phyloP scores from a whole-genome alignment of 108 stramenopile species.

The Seminavis robusta region DNA sequence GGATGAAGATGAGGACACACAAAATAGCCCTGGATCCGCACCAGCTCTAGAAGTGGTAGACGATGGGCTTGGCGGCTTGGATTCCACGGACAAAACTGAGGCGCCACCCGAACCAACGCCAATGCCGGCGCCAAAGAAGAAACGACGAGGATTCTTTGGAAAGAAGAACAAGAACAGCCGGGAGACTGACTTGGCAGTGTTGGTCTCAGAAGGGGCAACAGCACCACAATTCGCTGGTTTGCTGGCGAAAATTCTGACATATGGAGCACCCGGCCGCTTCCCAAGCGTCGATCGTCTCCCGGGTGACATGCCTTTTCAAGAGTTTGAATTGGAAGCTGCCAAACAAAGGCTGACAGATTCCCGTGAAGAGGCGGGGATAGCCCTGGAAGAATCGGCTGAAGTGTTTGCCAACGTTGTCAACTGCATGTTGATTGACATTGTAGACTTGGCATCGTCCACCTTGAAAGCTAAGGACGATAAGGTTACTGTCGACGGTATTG shows the following conservation, averaged over 20 bases:
- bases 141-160: conserved; percentile 39
- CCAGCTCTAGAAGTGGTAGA: too few relatives aligned
- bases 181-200: conserved; percentile 54
- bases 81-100: too few relatives aligned
- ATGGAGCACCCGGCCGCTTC: conserved; percentile 88
- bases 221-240: conserved; percentile 70
- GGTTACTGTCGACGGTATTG: conserved; percentile 63
- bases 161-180: conserved; percentile 61
- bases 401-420: conserved; percentile 85
- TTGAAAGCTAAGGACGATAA: conserved; percentile 72
- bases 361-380: conserved; percentile 34
- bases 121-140: conserved; percentile 45
- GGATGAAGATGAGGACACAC: conserved; percentile 33
- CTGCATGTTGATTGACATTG: conserved; percentile 87
- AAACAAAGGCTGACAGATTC: conserved; percentile 43
- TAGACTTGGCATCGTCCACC: conserved; percentile 80
- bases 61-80: too few relatives aligned
- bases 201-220: conserved; percentile 44
- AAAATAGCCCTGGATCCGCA: too few relatives aligned
- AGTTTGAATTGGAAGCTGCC: conserved; percentile 67
- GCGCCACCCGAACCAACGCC: conserved; percentile 3
- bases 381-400: conserved; percentile 73
- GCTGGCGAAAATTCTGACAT: conserved; percentile 75
- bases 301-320: conserved; percentile 60
- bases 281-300: conserved; percentile 42